Base-by-base conservation (phyloP, 2,329 filamentous ascomycete genomes). In the Penicillium decumbens region DNA sequence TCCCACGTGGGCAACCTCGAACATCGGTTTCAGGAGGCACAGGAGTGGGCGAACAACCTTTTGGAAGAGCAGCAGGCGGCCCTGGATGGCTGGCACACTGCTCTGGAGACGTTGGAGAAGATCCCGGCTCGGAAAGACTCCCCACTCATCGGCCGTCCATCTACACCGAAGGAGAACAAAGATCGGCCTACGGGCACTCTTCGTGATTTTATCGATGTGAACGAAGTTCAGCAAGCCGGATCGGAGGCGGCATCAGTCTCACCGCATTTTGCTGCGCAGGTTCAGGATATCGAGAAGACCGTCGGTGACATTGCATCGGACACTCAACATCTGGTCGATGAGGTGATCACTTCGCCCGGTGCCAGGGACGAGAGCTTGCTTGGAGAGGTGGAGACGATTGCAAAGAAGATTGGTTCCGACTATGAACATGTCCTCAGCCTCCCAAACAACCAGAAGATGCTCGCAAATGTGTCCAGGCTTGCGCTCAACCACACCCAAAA, bases 351-450 rank as follows among this genome's bases (percentile, higher is more conserved):
- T 77, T 42, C 85, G 78, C 20, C 79, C 5, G 65, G 83, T 41
- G 78, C 82, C 42, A 87, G 91, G 56, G 79, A 86, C 4, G 70
- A 75, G 20, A 83, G 86, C 54, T 75, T 95, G 6, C 76, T 93
- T 43, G 81, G 89, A 53, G 93, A 97, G 66, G 89, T 97, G 38
- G 85, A 92, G 65, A 86, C 88, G 0, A 78, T 97, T 47, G 84
- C 85, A 44, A 89, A 84, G 61, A 96, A 96, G 71, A 87, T 98
- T 43, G 83, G 85, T 41, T 88, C 85, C 5, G 93, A 97, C 69
- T 88, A 89, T 64, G 85, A 90, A 58, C 85, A 88, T 57, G 82
- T 89, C 9, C 75, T 89, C 39, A 78, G 80, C 5, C 84, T 90
- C 55, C 75, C 82, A 1, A 81, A 82, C 55, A 84, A 84, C 35